Percentiles rank a stretch among this genome's conserved stretches.
Evolutionary conservation across 345 rosid species (phyloP).

Genomic region (Eucalyptus microcorys): DNA sequence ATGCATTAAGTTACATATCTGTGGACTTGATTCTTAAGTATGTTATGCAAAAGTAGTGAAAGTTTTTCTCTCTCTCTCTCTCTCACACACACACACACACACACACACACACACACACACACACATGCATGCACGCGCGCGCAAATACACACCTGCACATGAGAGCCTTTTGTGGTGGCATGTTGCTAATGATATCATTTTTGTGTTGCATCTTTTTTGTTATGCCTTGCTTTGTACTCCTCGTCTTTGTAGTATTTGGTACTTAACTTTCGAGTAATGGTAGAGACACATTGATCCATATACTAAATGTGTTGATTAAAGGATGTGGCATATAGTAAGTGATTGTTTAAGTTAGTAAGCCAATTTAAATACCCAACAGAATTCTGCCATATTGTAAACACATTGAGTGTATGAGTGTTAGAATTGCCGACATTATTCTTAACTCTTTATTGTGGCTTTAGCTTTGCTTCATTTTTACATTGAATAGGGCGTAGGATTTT

Average conservation of each 20-base stretch:
- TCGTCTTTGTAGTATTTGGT: neutral
- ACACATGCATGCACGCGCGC: fast-evolving
- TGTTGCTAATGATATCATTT: neutral
- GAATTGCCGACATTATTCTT: neutral
- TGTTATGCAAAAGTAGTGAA: neutral
- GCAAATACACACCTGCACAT: neutral
- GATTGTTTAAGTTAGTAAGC: neutral
- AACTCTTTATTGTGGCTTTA: neutral
- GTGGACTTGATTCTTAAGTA: neutral
- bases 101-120: neutral
- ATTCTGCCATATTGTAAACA: neutral
- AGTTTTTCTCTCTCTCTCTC: neutral
- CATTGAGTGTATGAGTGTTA: neutral
- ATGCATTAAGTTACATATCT: neutral
- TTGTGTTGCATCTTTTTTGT: neutral
- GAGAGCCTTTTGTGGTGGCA: neutral
- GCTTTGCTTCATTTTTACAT: neutral
- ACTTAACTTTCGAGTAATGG: neutral
- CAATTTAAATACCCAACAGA: neutral
- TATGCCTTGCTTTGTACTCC: neutral
- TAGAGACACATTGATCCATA: neutral
- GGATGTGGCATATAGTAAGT: neutral
- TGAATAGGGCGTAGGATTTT: constrained; percentile 81
- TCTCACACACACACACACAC: neutral
- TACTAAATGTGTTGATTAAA: neutral